phyloP scores from a whole-genome alignment of 441 rosid genomes.

The Gossypium davidsonii region DNA sequence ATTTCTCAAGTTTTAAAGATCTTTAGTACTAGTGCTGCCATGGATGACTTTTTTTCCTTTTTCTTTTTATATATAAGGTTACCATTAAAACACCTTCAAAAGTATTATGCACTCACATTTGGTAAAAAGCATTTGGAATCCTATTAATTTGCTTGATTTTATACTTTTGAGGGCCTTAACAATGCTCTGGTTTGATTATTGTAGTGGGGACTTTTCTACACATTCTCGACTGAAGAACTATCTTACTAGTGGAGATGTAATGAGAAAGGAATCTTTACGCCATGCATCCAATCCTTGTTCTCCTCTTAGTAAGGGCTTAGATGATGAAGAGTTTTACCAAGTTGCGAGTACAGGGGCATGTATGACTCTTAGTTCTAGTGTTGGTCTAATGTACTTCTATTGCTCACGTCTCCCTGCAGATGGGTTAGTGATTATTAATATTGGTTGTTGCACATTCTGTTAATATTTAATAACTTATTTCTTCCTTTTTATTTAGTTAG shows the following conservation, averaged over 20 bases:
- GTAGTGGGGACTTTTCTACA: conserved; percentile 52
- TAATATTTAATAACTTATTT: background rate
- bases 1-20: no score
- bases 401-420: conserved; percentile 92
- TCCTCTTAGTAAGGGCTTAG: conserved; percentile 31
- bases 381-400: conserved; percentile 61
- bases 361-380: conserved; percentile 57
- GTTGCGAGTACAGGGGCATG: conserved; percentile 61
- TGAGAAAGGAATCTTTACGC: conserved; percentile 63
- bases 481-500: background rate
- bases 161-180: background rate
- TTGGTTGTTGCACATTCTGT: background rate
- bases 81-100: no score
- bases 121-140: background rate
- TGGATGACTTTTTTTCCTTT: background rate
- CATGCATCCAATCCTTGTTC: conserved; percentile 57
- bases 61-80: no score
- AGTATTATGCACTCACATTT: background rate
- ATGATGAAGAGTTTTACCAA: conserved; percentile 32
- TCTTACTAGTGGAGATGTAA: conserved; percentile 58
- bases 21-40: background rate
- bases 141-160: background rate
- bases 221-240: conserved; percentile 44
- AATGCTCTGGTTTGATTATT: conserved; percentile 8
- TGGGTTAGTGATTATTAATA: conserved; percentile 43